These are phyloP conservation scores for Ceraceosorus guamensis DNA, from an alignment of 1,284 basidiomycete genomes.

Conservation along the genomic window DNA sequence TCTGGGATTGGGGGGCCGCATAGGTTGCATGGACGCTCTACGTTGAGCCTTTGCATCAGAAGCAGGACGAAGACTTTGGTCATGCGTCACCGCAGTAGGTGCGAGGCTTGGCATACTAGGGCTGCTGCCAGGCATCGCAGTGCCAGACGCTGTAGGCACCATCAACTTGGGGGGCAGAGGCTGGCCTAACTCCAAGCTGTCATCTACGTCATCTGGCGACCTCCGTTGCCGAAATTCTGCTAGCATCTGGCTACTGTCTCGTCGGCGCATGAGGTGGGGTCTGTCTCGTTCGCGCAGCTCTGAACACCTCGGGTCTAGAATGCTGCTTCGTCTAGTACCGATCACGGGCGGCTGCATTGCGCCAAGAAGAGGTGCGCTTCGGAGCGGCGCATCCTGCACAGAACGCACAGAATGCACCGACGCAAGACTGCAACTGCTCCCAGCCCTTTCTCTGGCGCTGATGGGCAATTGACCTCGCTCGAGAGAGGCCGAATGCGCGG, in stretches of 20 bases:
- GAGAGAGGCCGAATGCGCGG: neutral
- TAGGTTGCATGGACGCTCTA: neutral
- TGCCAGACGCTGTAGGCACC: neutral
- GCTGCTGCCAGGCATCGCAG: constrained; percentile 1
- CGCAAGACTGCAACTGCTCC: no score
- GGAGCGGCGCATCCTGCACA: constrained; percentile 10
- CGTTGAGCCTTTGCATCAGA: neutral
- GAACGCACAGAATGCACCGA: no score
- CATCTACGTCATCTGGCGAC: neutral
- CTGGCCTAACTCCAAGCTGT: neutral
- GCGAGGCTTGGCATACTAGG: constrained; percentile 6
- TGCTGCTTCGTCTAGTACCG: constrained; percentile 8
- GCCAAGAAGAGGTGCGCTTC: constrained; percentile 21
- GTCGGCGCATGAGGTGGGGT: constrained; percentile 16
- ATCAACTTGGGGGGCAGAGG: neutral
- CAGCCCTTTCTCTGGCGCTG: neutral
- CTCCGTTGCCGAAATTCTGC: constrained; percentile 40
- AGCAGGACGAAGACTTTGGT: neutral
- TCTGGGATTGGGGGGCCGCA: neutral
- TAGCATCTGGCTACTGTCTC: constrained; percentile 38
- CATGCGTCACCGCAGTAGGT: constrained; percentile 1
- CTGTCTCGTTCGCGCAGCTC: constrained; percentile 3
- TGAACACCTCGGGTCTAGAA: constrained; percentile 9
- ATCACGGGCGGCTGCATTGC: constrained; percentile 16
- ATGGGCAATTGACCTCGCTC: neutral